These are phyloP conservation scores for Clonostachys rosea DNA, from an alignment of 2,329 filamentous ascomycete genomes.

Conservation along the genomic window DNA sequence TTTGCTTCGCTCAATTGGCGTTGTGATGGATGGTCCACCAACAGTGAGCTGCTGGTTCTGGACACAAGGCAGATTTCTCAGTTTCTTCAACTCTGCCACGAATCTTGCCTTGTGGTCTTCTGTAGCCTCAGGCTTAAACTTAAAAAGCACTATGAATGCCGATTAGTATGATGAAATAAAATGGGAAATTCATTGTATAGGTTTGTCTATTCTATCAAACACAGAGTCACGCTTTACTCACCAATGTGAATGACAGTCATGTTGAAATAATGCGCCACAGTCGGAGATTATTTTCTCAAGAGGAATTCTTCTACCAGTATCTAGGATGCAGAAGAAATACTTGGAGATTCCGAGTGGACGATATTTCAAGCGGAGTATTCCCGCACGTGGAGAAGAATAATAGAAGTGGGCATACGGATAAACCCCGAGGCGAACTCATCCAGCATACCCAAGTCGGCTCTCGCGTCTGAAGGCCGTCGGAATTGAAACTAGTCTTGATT, in stretches of 20 bases:
- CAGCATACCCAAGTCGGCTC: too few species aligned
- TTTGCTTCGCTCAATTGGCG: conserved; percentile 45
- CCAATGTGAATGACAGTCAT: conserved; percentile 30
- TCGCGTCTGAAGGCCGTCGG: too few species aligned
- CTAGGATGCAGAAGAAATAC: too few species aligned
- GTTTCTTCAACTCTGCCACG: conserved; percentile 36
- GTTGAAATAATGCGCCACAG: background rate
- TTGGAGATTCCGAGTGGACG: too few species aligned
- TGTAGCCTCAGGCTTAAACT: conserved; percentile 35
- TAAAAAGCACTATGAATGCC: conserved; percentile 36
- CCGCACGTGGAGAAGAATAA: too few species aligned
- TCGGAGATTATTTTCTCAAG: too few species aligned
- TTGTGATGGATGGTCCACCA: conserved; percentile 46
- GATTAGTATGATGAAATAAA: background rate
- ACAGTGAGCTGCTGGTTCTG: conserved; percentile 41
- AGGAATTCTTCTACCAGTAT: too few species aligned
- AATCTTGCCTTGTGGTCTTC: conserved; percentile 37
- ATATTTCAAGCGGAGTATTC: too few species aligned
- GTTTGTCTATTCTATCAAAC: background rate
- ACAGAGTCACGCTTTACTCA: conserved; percentile 4
- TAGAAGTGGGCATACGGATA: too few species aligned
- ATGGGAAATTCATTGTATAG: background rate
- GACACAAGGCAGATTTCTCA: conserved; percentile 43
- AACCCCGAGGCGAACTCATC: too few species aligned
- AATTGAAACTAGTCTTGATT: too few species aligned